Evolutionary conservation across 176 grass and related monocot species (phyloP).

Genomic region (sorghum (Sorghum bicolor)): DNA sequence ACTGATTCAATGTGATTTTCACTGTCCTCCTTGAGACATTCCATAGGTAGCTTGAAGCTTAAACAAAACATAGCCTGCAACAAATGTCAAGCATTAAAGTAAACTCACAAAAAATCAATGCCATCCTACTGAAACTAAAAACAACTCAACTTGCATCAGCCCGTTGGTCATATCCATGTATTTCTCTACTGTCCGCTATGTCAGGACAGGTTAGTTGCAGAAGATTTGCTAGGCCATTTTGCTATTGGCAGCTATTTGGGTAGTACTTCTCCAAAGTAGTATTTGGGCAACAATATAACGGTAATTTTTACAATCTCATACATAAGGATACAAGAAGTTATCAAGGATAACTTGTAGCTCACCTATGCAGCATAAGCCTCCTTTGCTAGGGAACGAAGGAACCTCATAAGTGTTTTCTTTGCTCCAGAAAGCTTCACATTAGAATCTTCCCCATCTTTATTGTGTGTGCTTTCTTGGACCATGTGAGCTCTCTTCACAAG

Average conservation of each 20-base stretch:
- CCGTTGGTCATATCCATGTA: no score
- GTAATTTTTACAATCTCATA: not conserved
- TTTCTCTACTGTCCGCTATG: not conserved
- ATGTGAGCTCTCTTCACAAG: constrained; percentile 72
- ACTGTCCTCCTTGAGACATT: constrained; percentile 38
- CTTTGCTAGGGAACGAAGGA: constrained; percentile 72
- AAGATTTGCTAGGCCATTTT: not conserved
- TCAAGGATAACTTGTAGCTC: constrained; percentile 5
- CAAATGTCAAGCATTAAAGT: constrained; percentile 11
- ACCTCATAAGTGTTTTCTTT: constrained; percentile 67
- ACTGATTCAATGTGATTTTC: constrained; percentile 13
- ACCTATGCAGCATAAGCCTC: constrained; percentile 43
- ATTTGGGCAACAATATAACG: not conserved
- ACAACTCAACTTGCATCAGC: not conserved
- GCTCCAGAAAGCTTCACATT: constrained; percentile 41
- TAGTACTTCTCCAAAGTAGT: not conserved
- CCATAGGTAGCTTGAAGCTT: constrained; percentile 75
- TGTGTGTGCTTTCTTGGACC: constrained; percentile 43
- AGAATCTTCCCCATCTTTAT: constrained; percentile 29
- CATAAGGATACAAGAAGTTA: not conserved
- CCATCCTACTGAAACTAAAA: constrained; percentile 12
- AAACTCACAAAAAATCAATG: not conserved
- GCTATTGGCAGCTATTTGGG: not conserved
- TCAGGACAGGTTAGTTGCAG: not conserved
- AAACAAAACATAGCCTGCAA: constrained; percentile 92